A percentile compares a stretch with the other conserved stretches of the same genome.
phyloP scores from a whole-genome alignment of 805 yeast species.

The Suhomyces vadensis region DNA sequence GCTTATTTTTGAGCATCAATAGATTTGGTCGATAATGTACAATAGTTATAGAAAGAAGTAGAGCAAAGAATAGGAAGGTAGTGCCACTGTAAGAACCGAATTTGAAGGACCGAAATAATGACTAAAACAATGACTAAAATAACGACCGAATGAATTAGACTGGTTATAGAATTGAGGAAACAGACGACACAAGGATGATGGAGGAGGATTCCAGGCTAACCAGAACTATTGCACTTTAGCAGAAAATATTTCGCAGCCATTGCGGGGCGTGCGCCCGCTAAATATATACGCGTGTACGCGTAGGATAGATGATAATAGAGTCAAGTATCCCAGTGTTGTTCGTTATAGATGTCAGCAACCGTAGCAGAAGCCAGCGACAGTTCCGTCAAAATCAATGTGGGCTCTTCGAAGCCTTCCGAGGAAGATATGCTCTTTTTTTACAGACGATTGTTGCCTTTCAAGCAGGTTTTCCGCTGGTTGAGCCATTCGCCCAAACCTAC shows the following conservation, averaged over 20 bases:
- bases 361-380: not conserved
- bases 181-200: too few relatives aligned
- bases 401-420: slow-evolving; percentile 36
- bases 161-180: too few relatives aligned
- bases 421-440: slow-evolving; percentile 76
- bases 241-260: slow-evolving; percentile 1
- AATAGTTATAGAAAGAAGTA: not conserved
- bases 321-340: too few relatives aligned
- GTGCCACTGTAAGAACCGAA: too few relatives aligned
- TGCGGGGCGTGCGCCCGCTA: not conserved
- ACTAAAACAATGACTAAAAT: not conserved
- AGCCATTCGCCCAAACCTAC: slow-evolving; percentile 79
- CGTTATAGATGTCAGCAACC: not conserved
- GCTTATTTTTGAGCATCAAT: slow-evolving; percentile 52
- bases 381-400: not conserved
- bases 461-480: slow-evolving; percentile 82
- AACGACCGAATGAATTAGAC: too few relatives aligned
- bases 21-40: slow-evolving; percentile 4
- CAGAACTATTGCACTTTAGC: too few relatives aligned
- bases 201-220: too few relatives aligned
- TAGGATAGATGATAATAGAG: not conserved
- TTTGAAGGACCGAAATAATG: too few relatives aligned
- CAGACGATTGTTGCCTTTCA: slow-evolving; percentile 71
- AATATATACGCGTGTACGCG: not conserved
- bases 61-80: not conserved